phyloP scores from a whole-genome alignment of 305 asterid genomes.

The Fraxinus velutina region DNA sequence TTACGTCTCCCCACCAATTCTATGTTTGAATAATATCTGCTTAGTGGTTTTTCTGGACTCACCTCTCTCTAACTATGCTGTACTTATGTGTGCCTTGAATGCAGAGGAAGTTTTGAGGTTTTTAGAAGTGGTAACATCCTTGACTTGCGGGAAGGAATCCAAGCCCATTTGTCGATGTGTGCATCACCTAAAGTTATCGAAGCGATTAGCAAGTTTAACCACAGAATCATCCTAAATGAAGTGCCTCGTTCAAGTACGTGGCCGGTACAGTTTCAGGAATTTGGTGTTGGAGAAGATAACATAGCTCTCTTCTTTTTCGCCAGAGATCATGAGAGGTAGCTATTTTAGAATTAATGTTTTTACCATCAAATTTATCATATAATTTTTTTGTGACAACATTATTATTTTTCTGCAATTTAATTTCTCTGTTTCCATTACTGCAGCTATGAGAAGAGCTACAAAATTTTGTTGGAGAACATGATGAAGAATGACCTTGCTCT shows the following conservation, averaged over 20 bases:
- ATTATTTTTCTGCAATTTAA: constrained; percentile 24
- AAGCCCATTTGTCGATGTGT: constrained; percentile 77
- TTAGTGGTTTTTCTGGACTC: constrained; percentile 9
- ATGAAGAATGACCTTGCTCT: constrained; percentile 85
- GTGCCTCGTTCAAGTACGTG: constrained; percentile 77
- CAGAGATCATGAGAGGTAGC: constrained; percentile 69
- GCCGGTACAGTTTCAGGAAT: constrained; percentile 83
- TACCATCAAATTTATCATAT: constrained; percentile 8
- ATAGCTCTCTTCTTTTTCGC: constrained; percentile 87
- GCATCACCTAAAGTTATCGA: constrained; percentile 73
- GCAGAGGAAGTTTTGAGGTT: constrained; percentile 83
- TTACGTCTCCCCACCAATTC: constrained; percentile 21
- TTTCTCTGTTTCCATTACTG: constrained; percentile 28
- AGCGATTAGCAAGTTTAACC: constrained; percentile 56
- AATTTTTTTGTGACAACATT: neutral
- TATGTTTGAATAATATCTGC: constrained; percentile 13
- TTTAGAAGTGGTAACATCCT: constrained; percentile 46
- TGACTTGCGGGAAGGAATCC: constrained; percentile 66
- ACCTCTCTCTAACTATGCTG: constrained; percentile 8
- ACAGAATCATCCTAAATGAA: constrained; percentile 55
- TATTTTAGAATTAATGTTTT: constrained; percentile 9
- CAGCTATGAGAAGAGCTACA: constrained; percentile 80
- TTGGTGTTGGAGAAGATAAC: constrained; percentile 75
- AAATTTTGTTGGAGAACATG: constrained; percentile 66
- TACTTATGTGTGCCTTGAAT: constrained; percentile 26